phyloP scores from a whole-genome alignment of 306 rosid genomes.

The Cajanus cajan region DNA sequence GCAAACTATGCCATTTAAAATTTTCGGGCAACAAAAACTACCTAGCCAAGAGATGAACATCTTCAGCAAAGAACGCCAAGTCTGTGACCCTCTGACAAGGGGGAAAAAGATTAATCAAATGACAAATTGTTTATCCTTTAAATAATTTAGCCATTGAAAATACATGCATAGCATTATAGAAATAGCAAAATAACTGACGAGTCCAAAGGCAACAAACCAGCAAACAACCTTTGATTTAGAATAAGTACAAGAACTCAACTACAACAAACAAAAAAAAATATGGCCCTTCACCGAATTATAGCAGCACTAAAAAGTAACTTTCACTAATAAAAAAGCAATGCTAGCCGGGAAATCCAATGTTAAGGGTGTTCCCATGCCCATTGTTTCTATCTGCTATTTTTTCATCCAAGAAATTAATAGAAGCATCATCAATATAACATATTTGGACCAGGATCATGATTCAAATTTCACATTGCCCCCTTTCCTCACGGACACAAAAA shows the following conservation, averaged over 20 bases:
- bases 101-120: constrained; percentile 21
- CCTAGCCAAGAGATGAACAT: constrained; percentile 99
- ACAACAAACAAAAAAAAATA: constrained; percentile 8
- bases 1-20: not conserved
- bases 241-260: not conserved
- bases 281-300: constrained; percentile 10
- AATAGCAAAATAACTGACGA: not conserved
- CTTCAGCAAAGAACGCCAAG: constrained; percentile 98
- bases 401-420: not conserved
- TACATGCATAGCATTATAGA: not conserved
- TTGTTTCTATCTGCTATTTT: not conserved
- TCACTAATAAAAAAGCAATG: constrained; percentile 14
- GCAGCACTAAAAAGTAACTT: constrained; percentile 2
- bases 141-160: not conserved
- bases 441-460: not conserved
- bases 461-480: not conserved
- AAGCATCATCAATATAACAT: not conserved
- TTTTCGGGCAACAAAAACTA: constrained; percentile 38
- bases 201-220: constrained; percentile 11
- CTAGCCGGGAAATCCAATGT: not conserved
- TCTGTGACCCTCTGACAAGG: constrained; percentile 93
- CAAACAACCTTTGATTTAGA: not conserved
- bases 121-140: not conserved
- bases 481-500: not conserved
- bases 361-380: not conserved